Conservation (phyloP, 805 yeast genomes). For the Clavispora carvajalis region DNA sequence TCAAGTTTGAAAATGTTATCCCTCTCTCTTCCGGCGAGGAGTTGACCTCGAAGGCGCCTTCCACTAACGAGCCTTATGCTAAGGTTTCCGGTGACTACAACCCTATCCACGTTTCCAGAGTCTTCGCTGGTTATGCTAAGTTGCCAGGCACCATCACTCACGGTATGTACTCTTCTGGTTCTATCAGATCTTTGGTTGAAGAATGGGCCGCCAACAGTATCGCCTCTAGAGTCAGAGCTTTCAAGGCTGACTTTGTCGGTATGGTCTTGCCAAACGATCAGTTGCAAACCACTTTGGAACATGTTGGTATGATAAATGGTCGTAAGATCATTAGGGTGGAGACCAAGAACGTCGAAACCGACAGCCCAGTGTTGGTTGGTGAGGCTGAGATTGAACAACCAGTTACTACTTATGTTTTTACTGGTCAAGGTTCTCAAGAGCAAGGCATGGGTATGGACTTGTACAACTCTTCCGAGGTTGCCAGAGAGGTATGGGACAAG, state of each 20-base stretch:
- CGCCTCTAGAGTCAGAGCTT: conserved; percentile 93
- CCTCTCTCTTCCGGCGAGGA: conserved; percentile 69
- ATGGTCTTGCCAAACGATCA: conserved; percentile 97
- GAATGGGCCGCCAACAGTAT: conserved; percentile 98
- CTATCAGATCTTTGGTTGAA: conserved; percentile 92
- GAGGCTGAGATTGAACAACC: conserved; percentile 99
- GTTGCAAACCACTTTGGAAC: conserved; percentile 82
- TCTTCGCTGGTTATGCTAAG: conserved; percentile 87
- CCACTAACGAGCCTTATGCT: conserved; percentile 94
- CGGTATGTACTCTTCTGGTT: conserved; percentile 97
- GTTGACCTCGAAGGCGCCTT: conserved; percentile 76
- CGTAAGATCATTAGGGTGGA: conserved; percentile 94
- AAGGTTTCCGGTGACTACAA: conserved; percentile 97
- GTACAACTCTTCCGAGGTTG: conserved; percentile 85
- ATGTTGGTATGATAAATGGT: conserved; percentile 98
- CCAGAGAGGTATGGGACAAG: conserved; percentile 94
- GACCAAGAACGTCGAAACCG: conserved; percentile 78
- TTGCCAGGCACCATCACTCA: conserved; percentile 98
- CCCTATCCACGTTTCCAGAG: conserved; percentile 96
- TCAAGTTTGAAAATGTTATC: conserved; percentile 82
- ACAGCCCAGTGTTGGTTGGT: conserved; percentile 73
- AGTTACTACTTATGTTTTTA: conserved; percentile 90
- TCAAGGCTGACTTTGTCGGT: conserved; percentile 84
- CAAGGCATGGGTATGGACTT: conserved; percentile 99
- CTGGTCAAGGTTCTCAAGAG: conserved; percentile 99